These are phyloP conservation scores for Capronia epimyces DNA, from an alignment of 2,329 filamentous ascomycete species.

Conservation along the genomic window DNA sequence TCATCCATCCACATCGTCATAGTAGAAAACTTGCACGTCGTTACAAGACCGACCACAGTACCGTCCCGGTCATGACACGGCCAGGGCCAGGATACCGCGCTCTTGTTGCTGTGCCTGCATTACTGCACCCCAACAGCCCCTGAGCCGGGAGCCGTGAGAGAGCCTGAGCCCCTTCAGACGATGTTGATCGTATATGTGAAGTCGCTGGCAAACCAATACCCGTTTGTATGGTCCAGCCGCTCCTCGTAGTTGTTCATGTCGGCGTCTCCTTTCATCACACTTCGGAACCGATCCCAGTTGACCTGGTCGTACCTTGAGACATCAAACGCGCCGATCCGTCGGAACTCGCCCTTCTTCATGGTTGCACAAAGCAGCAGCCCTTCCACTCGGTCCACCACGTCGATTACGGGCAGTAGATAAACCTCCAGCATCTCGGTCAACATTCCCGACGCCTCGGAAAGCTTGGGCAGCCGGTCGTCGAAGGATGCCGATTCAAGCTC, in stretches of 20 bases:
- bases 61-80: no score
- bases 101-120: neutral
- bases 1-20: neutral
- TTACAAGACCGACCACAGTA: no score
- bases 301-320: constrained; percentile 23
- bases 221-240: constrained; percentile 27
- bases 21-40: no score
- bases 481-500: constrained; percentile 26
- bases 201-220: constrained; percentile 29
- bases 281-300: constrained; percentile 29
- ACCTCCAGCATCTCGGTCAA: constrained; percentile 27
- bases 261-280: constrained; percentile 27
- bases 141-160: no score
- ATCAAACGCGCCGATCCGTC: constrained; percentile 26
- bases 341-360: constrained; percentile 29
- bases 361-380: constrained; percentile 28
- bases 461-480: constrained; percentile 27
- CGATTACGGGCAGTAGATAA: constrained; percentile 27
- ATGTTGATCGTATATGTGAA: constrained; percentile 30
- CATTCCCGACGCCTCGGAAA: constrained; percentile 24
- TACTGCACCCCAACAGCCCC: no score
- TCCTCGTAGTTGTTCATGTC: constrained; percentile 29
- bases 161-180: constrained; percentile 14
- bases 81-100: neutral
- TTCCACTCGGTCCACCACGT: constrained; percentile 28